Evolutionary conservation across 441 rosid species (phyloP), one percentile per base, ranked within the genome.

Genomic region (Daphne laureola): DNA sequence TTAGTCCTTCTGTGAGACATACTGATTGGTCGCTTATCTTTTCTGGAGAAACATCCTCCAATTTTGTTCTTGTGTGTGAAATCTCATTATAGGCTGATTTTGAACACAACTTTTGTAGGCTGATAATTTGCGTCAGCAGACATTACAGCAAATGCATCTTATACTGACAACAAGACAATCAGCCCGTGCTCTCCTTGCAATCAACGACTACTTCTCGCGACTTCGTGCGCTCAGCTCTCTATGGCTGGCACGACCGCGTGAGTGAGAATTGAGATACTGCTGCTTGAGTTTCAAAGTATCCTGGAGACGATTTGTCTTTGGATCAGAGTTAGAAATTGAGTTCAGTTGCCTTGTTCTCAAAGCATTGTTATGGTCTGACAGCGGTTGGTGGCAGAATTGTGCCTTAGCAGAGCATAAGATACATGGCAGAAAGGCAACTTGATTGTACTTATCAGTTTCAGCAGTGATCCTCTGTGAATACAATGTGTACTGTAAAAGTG

Each of bases 161-260:
- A 65, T 81, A 67, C 66, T 83, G 53, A 83, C 91, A 15, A 81
- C 87, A 0, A 67, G 87, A 17, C 91, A 83, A 62, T 78, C 91
- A 1, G 91, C 91, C 13, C 91, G 91, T 1, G 85, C 85, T 0
- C 72, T 81, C 46, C 80, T 83, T 31, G 87, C 85, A 12, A 71
- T 83, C 63, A 65, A 73, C 2, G 91, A 83, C 60, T 75, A 83
- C 48, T 83, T 73, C 63, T 73, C 81, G 21, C 64, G 91, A 61
- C 85, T 83, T 47, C 75, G 87, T 43, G 84, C 91, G 3, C 83
- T 81, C 55, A 83, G 91, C 46, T 81, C 91, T 38, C 83, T 83
- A 12, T 83, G 91, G 91, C 65, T 83, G 63, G 91, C 91, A 23
- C 75, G 91, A 9, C 85, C 91, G 17, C 68, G 75, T 31, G 90